Percentiles rank a stretch among this genome's conserved stretches.
Evolutionary conservation across 2,329 filamentous ascomycete genomes (phyloP).

Genomic region (Fusarium brevicatenulatum): DNA sequence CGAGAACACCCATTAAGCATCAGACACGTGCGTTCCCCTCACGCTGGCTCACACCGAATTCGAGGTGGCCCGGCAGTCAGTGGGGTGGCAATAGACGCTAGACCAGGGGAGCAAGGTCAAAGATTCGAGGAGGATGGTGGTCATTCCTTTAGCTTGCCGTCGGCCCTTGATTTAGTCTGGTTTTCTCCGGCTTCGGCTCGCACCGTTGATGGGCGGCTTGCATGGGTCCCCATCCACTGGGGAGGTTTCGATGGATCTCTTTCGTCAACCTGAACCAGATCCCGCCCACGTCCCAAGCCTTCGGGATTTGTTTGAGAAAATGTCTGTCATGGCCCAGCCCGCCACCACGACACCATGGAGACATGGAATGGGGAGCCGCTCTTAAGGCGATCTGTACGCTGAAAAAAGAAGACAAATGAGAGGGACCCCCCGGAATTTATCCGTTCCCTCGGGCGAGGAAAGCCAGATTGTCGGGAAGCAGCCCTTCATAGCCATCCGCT

Average conservation of each 20-base stretch:
- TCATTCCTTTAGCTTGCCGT: conserved; percentile 40
- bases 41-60: conserved; percentile 29
- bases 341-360: conserved; percentile 31
- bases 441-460: conserved; percentile 25
- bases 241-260: conserved; percentile 36
- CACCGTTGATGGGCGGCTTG: conserved; percentile 49
- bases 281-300: conserved; percentile 45
- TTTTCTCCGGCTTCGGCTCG: conserved; percentile 52
- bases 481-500: conserved; percentile 14
- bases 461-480: conserved; percentile 34
- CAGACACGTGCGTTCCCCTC: conserved; percentile 48
- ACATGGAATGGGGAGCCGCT: conserved; percentile 7
- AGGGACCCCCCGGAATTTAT: conserved; percentile 11
- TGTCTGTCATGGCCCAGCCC: conserved; percentile 27
- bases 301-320: conserved; percentile 40
- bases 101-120: conserved; percentile 35
- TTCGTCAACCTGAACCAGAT: conserved; percentile 41
- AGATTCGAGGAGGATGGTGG: conserved; percentile 30
- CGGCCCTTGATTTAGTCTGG: conserved; percentile 47
- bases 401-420: conserved; percentile 8
- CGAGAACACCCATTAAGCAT: conserved; percentile 47
- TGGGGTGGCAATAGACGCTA: conserved; percentile 39
- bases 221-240: conserved; percentile 43
- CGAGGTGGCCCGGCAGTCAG: conserved; percentile 28
- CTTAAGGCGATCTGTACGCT: not conserved